Evolutionary conservation across 805 yeast species (phyloP), one percentile per base, ranked within the genome.

Genomic region (Schizosaccharomyces octosporus): DNA sequence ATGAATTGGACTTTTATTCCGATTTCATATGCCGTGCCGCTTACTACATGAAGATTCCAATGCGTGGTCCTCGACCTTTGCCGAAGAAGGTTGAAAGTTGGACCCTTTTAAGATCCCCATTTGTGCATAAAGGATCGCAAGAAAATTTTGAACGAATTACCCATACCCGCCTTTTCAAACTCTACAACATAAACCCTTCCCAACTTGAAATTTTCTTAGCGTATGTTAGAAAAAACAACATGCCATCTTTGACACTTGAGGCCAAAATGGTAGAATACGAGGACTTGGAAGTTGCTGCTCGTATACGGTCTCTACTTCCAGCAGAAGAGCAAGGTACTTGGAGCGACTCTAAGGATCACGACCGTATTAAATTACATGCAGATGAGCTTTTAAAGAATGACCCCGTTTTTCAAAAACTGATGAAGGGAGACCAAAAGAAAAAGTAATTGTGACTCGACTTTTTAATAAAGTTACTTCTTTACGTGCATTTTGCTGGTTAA

Each of bases 141-240:
- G 95, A 90, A 74, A 93, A 90, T 76, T 93, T 85, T 73, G 85
- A 86, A 74, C 82, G 97, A 74, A 78, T 80, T 59, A 93, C 97
- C 0, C 85, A 81, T 71, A 81, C 83, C 67, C 80, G 95, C 64
- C 71, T 79, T 63, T 75, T 93, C 65, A 78, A 77, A 66, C 85
- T 87, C 36, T 88, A 80, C 77, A 97, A 93, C 71, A 80, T 95
- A 19, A 82, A 85, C 63, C 83, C 89, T 0, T 95, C 87, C 68
- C 83, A 85, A 4, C 74, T 93, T 55, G 95, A 93, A 70, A 73
- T 85, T 61, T 82, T 88, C 81, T 75, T 90, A 62, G 80, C 93
- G 31, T 84, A 83, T 65, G 74, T 90, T 62, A 79, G 83, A 66
- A 85, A 87, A 71, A 80, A 90, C 71, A 77, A 87, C 4, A 76